Conservation (phyloP, 1,284 basidiomycete genomes). For the Malassezia restricta region DNA sequence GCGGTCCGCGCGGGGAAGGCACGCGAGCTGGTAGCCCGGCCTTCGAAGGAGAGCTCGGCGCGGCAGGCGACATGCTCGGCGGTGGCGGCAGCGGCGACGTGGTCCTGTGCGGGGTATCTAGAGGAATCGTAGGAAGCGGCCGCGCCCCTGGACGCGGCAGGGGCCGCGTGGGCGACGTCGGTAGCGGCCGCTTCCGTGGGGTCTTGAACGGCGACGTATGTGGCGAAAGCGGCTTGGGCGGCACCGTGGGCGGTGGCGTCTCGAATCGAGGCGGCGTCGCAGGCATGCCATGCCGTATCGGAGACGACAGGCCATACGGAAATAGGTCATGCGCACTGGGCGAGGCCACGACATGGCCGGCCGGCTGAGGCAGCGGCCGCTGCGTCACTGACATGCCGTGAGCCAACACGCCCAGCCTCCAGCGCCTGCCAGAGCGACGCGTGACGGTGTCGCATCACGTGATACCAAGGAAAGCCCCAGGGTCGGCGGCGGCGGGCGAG, state of each 20-base stretch:
- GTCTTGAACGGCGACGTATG: not conserved
- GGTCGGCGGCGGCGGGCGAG: no score
- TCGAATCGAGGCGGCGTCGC: not conserved
- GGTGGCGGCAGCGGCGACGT: not conserved
- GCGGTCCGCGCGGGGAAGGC: constrained; percentile 5
- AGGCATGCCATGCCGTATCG: not conserved
- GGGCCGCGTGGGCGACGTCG: not conserved
- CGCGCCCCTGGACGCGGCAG: not conserved
- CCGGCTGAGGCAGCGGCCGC: constrained; percentile 13
- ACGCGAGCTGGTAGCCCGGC: not conserved
- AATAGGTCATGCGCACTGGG: constrained; percentile 9
- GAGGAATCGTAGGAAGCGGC: not conserved
- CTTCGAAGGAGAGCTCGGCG: not conserved
- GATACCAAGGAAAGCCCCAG: no score
- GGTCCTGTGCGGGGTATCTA: not conserved
- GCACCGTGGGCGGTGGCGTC: not conserved
- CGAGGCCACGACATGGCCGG: not conserved
- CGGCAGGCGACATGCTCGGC: not conserved
- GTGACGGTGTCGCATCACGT: no score
- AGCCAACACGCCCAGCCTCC: not conserved
- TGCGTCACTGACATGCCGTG: not conserved
- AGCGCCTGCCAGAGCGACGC: not conserved
- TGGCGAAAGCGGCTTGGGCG: not conserved
- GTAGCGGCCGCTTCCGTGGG: not conserved
- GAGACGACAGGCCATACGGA: not conserved